Percentiles rank a stretch among this genome's conserved stretches.
Conservation (phyloP, 495 filamentous ascomycete species). For the Aspergillus egyptiacus region DNA sequence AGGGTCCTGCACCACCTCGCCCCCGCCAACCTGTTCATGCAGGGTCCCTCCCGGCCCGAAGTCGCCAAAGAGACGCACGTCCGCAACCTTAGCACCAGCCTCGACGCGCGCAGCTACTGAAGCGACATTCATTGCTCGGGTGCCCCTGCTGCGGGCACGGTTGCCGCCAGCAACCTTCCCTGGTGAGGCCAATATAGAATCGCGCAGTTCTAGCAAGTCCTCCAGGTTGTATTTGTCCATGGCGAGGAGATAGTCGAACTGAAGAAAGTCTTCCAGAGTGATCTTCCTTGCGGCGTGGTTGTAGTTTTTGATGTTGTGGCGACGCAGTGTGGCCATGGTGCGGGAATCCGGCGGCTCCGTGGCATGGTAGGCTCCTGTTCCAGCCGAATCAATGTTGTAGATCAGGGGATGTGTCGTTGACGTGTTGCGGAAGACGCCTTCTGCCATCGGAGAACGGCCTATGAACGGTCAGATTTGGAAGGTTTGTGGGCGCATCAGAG, state of each 20-base stretch:
- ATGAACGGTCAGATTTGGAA: conserved; percentile 6
- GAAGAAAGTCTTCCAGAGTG: conserved; percentile 61
- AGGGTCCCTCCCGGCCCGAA: conserved; percentile 65
- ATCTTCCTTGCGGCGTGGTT: conserved; percentile 73
- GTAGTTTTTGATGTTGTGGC: conserved; percentile 70
- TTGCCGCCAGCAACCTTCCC: conserved; percentile 22
- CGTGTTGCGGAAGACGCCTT: conserved; percentile 79
- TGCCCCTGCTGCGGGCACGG: conserved; percentile 22
- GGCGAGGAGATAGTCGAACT: conserved; percentile 88
- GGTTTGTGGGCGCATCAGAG: neutral
- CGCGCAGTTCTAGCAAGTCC: conserved; percentile 56
- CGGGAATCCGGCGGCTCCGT: conserved; percentile 70
- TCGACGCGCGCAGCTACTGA: conserved; percentile 28
- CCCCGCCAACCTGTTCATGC: conserved; percentile 61
- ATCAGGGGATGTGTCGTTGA: conserved; percentile 56
- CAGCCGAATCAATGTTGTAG: conserved; percentile 74
- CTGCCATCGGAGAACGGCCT: conserved; percentile 85
- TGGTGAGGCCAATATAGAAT: conserved; percentile 47
- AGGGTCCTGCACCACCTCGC: conserved; percentile 78
- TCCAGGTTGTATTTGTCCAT: conserved; percentile 86
- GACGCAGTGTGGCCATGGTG: conserved; percentile 73
- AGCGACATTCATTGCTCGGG: conserved; percentile 24
- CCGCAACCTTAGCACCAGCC: conserved; percentile 33
- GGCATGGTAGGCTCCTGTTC: conserved; percentile 79
- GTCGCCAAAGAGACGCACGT: conserved; percentile 79